Conservation (phyloP, 2,329 filamentous ascomycete species). For the Ophiocordyceps sinensis region DNA sequence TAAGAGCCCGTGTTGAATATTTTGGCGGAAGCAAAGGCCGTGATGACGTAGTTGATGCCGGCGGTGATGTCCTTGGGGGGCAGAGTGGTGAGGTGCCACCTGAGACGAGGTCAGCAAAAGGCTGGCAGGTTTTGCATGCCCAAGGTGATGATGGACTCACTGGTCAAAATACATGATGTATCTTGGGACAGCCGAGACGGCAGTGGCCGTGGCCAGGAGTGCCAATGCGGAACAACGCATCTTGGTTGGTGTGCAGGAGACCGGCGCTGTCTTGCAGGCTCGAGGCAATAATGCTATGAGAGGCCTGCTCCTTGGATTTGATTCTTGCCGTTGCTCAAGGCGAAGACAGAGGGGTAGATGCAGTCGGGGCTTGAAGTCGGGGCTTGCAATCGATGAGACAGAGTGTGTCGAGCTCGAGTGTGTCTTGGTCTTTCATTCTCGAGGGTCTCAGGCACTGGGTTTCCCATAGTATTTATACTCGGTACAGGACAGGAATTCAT, state of each 20-base stretch:
- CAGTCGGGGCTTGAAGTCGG: too few relatives aligned
- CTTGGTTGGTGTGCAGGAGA: background rate
- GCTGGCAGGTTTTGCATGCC: background rate
- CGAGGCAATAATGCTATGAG: too few relatives aligned
- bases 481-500: too few relatives aligned
- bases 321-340: too few relatives aligned
- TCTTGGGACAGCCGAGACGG: conserved; percentile 9
- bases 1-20: conserved; percentile 29
- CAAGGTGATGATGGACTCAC: conserved; percentile 13
- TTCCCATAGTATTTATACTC: too few relatives aligned
- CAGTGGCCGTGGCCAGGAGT: conserved; percentile 7
- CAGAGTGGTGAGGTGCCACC: conserved; percentile 24
- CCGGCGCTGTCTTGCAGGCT: too few relatives aligned
- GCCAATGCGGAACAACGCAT: conserved; percentile 6
- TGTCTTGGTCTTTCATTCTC: too few relatives aligned
- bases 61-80: conserved; percentile 22
- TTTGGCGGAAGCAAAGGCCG: conserved; percentile 36
- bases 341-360: too few relatives aligned
- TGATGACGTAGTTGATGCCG: conserved; percentile 38
- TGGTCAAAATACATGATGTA: conserved; percentile 31
- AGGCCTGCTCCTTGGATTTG: too few relatives aligned
- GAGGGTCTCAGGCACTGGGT: too few relatives aligned
- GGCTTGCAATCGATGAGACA: too few relatives aligned
- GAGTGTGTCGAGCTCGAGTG: too few relatives aligned
- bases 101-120: conserved; percentile 6